These are phyloP conservation scores for Trichothecium roseum DNA, from an alignment of 2,329 filamentous ascomycete species.

Conservation along the genomic window DNA sequence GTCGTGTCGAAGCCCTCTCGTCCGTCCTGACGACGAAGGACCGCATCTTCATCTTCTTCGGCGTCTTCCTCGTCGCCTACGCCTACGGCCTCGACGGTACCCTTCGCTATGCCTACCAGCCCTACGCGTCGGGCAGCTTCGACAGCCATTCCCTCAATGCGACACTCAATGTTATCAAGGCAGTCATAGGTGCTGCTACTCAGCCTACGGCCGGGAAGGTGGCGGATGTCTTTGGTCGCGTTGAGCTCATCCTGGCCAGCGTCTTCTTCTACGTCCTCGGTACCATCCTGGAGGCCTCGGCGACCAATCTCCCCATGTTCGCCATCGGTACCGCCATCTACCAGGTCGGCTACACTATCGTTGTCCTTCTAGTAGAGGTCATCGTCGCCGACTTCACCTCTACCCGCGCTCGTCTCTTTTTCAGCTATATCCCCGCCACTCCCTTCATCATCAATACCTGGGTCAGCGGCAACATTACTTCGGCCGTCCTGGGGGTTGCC, in stretches of 20 bases:
- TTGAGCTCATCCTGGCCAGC: constrained; percentile 44
- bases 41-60: constrained; percentile 46
- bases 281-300: constrained; percentile 45
- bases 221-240: constrained; percentile 52
- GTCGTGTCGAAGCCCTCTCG: constrained; percentile 47
- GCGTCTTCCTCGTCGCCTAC: constrained; percentile 54
- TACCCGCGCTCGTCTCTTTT: constrained; percentile 50
- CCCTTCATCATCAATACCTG: constrained; percentile 57
- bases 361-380: constrained; percentile 52
- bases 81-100: constrained; percentile 51
- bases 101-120: constrained; percentile 35
- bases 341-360: constrained; percentile 52
- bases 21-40: constrained; percentile 39
- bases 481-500: constrained; percentile 33
- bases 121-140: constrained; percentile 40
- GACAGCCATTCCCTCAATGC: constrained; percentile 42
- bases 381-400: constrained; percentile 56
- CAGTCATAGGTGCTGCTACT: constrained; percentile 49
- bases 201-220: constrained; percentile 48
- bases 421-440: constrained; percentile 50
- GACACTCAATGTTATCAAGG: constrained; percentile 45
- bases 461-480: constrained; percentile 48
- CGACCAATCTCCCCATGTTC: constrained; percentile 38
- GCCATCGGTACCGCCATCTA: constrained; percentile 49
- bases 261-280: constrained; percentile 51